Conservation (phyloP, 2,329 filamentous ascomycete species). For the Zasmidium angulare region DNA sequence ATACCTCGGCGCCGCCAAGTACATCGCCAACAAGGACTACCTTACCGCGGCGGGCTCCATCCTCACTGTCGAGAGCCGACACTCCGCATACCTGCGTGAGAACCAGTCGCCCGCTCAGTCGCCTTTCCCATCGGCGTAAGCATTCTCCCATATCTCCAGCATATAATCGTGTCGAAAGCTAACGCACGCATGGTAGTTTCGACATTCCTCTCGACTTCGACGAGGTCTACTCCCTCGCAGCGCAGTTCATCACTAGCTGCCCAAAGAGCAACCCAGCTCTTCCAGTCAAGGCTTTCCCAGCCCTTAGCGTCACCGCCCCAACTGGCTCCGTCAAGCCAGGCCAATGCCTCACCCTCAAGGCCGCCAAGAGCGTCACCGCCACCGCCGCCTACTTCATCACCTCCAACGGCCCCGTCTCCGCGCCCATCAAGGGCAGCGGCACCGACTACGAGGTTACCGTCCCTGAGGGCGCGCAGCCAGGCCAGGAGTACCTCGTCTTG, state of each 20-base stretch:
- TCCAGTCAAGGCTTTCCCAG: constrained; percentile 53
- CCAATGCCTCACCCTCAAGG: constrained; percentile 22
- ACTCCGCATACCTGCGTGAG: constrained; percentile 58
- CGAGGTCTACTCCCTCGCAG: constrained; percentile 63
- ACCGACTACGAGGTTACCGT: constrained; percentile 20
- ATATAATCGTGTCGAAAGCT: neutral
- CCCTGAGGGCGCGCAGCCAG: constrained; percentile 20
- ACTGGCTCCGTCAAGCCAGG: constrained; percentile 21
- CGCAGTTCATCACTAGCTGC: constrained; percentile 60
- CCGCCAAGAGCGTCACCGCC: constrained; percentile 21
- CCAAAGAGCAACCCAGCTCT: constrained; percentile 50
- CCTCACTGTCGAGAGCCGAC: constrained; percentile 64
- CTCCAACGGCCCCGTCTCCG: constrained; percentile 24
- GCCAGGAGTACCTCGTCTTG: constrained; percentile 30
- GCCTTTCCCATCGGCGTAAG: constrained; percentile 55
- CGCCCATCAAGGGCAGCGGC: constrained; percentile 22
- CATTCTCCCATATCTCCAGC: constrained; percentile 37
- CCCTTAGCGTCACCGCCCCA: constrained; percentile 17
- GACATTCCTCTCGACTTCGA: constrained; percentile 60
- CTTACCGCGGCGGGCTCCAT: constrained; percentile 63
- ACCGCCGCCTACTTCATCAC: constrained; percentile 28
- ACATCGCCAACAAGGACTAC: constrained; percentile 58
- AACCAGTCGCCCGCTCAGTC: constrained; percentile 33
- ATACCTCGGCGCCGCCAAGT: constrained; percentile 62
- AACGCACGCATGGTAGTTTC: neutral